Evolutionary conservation across 495 filamentous ascomycete species (phyloP), one percentile per base, ranked within the genome.

Genomic region (Trichodelitschia bisporula): DNA sequence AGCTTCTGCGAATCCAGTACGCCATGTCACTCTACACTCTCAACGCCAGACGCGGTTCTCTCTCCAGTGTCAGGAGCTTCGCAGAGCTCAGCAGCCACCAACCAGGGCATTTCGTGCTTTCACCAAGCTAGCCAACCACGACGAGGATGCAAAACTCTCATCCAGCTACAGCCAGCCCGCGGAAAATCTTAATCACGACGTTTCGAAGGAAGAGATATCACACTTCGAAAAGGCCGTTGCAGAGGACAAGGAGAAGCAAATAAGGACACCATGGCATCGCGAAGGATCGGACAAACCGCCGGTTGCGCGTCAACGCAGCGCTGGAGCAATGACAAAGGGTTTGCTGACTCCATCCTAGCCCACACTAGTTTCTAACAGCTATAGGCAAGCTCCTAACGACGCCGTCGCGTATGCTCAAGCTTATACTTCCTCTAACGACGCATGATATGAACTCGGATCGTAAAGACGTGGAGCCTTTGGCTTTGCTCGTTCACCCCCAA

Each of bases 311-410:
- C 46, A 54, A 15, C 39, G 53, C 19, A 51, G 39, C 34, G 49
- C 58, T 30, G 55, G 62, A 12, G 58, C 62, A 9, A 66, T 73
- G 57, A 68, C 58, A 0, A 71, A 72, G 49, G 76, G 73, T 73
- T 13, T 34, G 16, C 11, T 28, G 10, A 24, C 11, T 26, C 10
- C 23, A 17, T 19, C 9, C 12, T 15, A 18, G 19, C 9, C 12
- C 21, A 33, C 19, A 14, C 13, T 24, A 13, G 8, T 25, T 30
- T 26, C 25, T 3, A 20, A n/a, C 16, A n/a, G n/a, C 11, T 28
- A 15, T 28, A 89, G 80, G 79, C 23, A 90, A 84, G 51, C 63
- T 95, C 17, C 57, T 92, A 26, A 84, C 83, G 0, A 93, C 84
- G 0, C 83, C 84, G 0, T 86, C 78, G 1, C 65, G 78, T 4